Evolutionary conservation across 208 protist species (phyloP).

Genomic region (Dictyostelium gargantuum): DNA sequence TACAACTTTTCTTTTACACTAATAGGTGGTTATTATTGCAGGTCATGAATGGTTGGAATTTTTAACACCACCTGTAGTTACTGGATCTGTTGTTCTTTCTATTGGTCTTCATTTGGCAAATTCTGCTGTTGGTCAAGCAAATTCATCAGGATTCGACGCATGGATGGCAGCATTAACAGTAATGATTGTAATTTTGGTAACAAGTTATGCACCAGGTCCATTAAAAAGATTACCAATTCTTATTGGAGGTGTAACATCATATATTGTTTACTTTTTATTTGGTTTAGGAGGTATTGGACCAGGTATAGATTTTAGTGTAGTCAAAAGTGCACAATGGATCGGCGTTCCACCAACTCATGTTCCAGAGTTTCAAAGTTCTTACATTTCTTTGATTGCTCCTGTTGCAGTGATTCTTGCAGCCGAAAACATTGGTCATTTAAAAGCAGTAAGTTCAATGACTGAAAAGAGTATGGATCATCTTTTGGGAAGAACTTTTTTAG

Average conservation of each 20-base stretch:
- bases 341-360: background rate
- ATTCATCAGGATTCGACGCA: background rate
- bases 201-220: slow-evolving; percentile 4
- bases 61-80: slow-evolving; percentile 32
- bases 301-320: slow-evolving; percentile 10
- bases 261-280: slow-evolving; percentile 20
- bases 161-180: slow-evolving; percentile 16
- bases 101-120: slow-evolving; percentile 9
- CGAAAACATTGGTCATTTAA: slow-evolving; percentile 60
- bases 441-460: slow-evolving; percentile 38
- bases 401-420: slow-evolving; percentile 42
- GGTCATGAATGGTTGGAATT: slow-evolving; percentile 21
- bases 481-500: slow-evolving; percentile 17
- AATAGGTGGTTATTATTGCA: background rate
- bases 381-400: slow-evolving; percentile 41
- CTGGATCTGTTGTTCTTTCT: slow-evolving; percentile 15
- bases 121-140: background rate
- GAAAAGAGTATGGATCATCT: background rate
- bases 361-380: background rate
- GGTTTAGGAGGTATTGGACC: slow-evolving; percentile 10
- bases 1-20: too few species aligned
- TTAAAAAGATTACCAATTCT: slow-evolving; percentile 25
- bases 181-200: background rate
- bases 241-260: slow-evolving; percentile 4
- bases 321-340: background rate